phyloP scores from a whole-genome alignment of 768 basidiomycete species.

The Favolaschia claudopus region DNA sequence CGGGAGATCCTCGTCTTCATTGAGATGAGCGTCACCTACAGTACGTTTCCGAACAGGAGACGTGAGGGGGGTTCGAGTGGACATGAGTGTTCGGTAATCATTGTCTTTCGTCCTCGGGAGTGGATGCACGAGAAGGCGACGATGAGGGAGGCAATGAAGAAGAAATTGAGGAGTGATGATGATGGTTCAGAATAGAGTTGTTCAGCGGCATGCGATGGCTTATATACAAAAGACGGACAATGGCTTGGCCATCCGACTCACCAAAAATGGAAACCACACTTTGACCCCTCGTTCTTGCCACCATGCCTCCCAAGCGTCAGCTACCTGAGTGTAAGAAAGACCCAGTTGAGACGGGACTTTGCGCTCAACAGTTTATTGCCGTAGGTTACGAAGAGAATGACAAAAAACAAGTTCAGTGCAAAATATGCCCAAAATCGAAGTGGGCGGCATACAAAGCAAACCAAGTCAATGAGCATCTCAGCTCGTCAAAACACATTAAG shows the following conservation, averaged over 20 bases:
- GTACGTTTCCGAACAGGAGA: constrained; percentile 2
- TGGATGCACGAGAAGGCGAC: not conserved
- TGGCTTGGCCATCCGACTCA: not conserved
- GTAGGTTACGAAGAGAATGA: constrained; percentile 6
- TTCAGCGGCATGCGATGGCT: not conserved
- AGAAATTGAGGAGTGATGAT: too few species aligned
- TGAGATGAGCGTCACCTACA: not conserved
- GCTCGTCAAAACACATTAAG: not conserved
- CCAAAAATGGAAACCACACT: not conserved
- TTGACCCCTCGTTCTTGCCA: not conserved
- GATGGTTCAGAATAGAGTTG: constrained; percentile 1
- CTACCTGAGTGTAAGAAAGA: constrained; percentile 1
- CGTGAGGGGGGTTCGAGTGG: not conserved
- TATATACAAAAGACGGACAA: constrained; percentile 1
- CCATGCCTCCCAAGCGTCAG: not conserved
- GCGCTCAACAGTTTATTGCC: not conserved
- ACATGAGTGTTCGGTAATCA: not conserved
- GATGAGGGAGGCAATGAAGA: not conserved
- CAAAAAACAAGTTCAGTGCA: constrained; percentile 4
- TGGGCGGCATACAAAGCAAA: not conserved
- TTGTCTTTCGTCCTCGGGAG: constrained; percentile 2
- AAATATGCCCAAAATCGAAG: constrained; percentile 2
- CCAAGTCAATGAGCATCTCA: not conserved
- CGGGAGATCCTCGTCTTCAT: not conserved
- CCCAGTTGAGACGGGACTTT: not conserved